Evolutionary conservation across 2,329 filamentous ascomycete genomes (phyloP).

Genomic region (Raffaelea ambrosiae): DNA sequence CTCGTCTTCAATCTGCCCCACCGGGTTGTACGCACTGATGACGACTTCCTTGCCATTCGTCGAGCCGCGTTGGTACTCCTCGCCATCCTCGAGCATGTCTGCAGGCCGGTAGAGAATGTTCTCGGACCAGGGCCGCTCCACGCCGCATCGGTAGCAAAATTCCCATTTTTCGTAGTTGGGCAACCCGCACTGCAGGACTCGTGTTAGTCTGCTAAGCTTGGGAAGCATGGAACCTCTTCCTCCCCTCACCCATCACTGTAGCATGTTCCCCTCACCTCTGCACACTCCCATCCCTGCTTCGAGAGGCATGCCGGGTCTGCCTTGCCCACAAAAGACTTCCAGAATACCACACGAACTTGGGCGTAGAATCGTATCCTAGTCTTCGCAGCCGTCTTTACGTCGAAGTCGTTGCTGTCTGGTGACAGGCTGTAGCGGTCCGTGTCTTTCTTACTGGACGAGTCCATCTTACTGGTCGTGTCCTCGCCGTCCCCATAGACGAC

Average conservation of each 20-base stretch:
- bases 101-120: background rate
- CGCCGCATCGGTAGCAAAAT: slow-evolving; percentile 3
- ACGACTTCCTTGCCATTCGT: no score
- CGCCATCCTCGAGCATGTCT: no score
- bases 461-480: background rate
- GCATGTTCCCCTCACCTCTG: background rate
- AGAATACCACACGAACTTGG: background rate
- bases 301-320: background rate
- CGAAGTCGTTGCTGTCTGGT: no score
- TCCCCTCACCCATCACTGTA: no score
- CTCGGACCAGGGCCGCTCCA: background rate
- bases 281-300: slow-evolving; percentile 1
- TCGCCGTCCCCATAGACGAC: background rate
- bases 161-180: slow-evolving; percentile 2
- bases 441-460: background rate
- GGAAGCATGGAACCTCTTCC: no score
- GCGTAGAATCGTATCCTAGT: background rate
- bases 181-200: background rate
- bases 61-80: no score
- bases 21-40: no score
- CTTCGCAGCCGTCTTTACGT: no score
- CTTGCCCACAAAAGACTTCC: background rate
- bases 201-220: background rate
- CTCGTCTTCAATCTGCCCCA: no score
- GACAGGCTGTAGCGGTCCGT: background rate